Base-by-base conservation (phyloP, 495 filamentous ascomycete genomes). In the Podospora bellae-mahoneyi region DNA sequence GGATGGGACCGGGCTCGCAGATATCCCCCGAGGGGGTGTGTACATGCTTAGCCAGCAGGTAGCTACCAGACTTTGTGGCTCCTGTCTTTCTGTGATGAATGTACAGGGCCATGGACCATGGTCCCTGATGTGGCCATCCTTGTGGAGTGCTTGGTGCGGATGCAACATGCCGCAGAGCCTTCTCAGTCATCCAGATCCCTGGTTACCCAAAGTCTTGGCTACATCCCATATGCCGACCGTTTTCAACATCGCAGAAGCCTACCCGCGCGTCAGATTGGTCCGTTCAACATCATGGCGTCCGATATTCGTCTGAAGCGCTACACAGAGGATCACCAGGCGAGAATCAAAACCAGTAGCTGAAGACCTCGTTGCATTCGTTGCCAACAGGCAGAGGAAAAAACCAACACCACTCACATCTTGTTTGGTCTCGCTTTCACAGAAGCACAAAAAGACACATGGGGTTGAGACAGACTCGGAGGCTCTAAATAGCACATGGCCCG, bases 261-360 rank as follows among this genome's bases (percentile, higher is more conserved):
- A 70, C 67, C 66, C 69, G 67, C 69, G 77, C 76, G 68, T 76
- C 72, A 77, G 73, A 74, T 75, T 75, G 72, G 71, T 60, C 69
- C 71, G 74, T 73, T 64, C 74, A 69, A 75, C 72, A 77, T 77
- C 76, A 78, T 78, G 76, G 77, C 78, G 77, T 78, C 72, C 77
- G 72, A 77, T 71, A 71, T 70, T 75, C 75, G 75, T 77, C 77
- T 77, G 72, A 75, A 78, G 69, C 74, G 74, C 70, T 67, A 30
- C 75, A 68, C 72, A 76, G 71, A 74, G 76, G 68, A 68, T 60
- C 53, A 65, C 61, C 5, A 10, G 15, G 13, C 7, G 39, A 16
- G 39, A 48, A 48, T 72, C 58, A 44, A 67, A 67, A 67, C 66
- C 58, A 69, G 72, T 66, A 66, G 64, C 59, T 48, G 64, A 68